Evolutionary conservation across 73 alveolate genomes (phyloP).

Genomic region (Paramecium caudatum): DNA sequence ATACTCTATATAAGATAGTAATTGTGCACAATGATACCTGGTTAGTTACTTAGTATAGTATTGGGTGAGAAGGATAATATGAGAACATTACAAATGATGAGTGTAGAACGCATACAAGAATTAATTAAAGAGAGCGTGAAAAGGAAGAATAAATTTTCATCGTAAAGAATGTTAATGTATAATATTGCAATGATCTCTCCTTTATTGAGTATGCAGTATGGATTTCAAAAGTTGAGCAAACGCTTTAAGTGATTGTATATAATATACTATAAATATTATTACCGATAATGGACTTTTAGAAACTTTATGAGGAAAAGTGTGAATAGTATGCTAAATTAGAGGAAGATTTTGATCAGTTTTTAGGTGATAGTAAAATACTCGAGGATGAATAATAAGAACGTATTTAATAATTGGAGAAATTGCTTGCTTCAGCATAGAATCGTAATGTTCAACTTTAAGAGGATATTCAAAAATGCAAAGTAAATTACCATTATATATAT

Average conservation of each 20-base stretch:
- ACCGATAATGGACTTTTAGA: constrained; percentile 19
- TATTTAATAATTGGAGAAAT: constrained; percentile 13
- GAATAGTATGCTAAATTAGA: background rate
- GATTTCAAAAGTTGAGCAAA: constrained; percentile 1
- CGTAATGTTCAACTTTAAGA: background rate
- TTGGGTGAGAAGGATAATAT: background rate
- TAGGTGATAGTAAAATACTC: background rate
- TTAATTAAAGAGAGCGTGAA: constrained; percentile 16
- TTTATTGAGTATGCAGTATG: background rate
- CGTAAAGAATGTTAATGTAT: background rate
- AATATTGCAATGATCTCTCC: constrained; percentile 52
- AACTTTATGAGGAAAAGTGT: constrained; percentile 17
- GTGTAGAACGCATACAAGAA: background rate
- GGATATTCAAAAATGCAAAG: constrained; percentile 9
- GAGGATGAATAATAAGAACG: background rate
- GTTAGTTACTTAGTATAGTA: background rate
- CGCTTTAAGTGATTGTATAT: background rate
- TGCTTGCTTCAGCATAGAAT: constrained; percentile 37
- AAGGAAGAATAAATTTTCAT: constrained; percentile 11
- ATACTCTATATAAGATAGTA: background rate
- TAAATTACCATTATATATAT: background rate
- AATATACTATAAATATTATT: background rate
- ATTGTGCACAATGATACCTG: constrained; percentile 4
- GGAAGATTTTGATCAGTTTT: constrained; percentile 2
- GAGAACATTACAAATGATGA: constrained; percentile 36